These are phyloP conservation scores for Hirsutella rhossiliensis DNA, from an alignment of 2,329 filamentous ascomycete genomes.

Conservation along the genomic window DNA sequence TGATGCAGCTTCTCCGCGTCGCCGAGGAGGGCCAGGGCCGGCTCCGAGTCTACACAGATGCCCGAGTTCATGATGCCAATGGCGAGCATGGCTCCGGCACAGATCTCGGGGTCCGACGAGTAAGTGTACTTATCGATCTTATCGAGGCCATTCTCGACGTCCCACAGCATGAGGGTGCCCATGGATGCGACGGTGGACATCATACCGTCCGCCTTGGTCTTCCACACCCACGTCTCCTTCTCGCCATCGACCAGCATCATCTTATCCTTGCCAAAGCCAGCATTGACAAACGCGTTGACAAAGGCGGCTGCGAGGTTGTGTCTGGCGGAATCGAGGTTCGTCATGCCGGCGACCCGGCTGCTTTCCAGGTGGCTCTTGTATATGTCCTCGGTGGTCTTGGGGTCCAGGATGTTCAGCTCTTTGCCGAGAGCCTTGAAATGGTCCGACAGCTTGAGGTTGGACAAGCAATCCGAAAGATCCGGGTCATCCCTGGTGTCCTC, in stretches of 20 bases:
- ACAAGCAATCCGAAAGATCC: constrained; percentile 70
- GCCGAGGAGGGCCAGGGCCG: constrained; percentile 73
- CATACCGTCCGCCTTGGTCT: constrained; percentile 98
- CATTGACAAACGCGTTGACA: constrained; percentile 94
- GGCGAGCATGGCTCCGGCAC: constrained; percentile 82
- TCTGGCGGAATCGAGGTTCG: constrained; percentile 86
- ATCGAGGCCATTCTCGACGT: constrained; percentile 82
- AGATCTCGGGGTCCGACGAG: constrained; percentile 64
- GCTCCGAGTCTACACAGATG: constrained; percentile 79
- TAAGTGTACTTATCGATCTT: constrained; percentile 95
- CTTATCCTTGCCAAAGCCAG: constrained; percentile 90
- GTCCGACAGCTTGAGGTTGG: constrained; percentile 77
- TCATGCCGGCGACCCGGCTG: constrained; percentile 81
- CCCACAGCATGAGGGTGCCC: constrained; percentile 85
- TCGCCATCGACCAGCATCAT: constrained; percentile 89
- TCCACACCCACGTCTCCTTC: constrained; percentile 95
- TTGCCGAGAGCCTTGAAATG: constrained; percentile 92
- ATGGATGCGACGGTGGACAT: constrained; percentile 89
- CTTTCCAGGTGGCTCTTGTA: constrained; percentile 99
- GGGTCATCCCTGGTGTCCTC: constrained; percentile 57
- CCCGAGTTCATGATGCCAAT: constrained; percentile 95
- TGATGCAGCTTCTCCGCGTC: constrained; percentile 69
- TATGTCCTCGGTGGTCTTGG: constrained; percentile 94
- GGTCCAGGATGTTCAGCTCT: constrained; percentile 92
- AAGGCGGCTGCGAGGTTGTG: constrained; percentile 95